phyloP scores from a whole-genome alignment of 306 rosid species.

The Prunus salicina region DNA sequence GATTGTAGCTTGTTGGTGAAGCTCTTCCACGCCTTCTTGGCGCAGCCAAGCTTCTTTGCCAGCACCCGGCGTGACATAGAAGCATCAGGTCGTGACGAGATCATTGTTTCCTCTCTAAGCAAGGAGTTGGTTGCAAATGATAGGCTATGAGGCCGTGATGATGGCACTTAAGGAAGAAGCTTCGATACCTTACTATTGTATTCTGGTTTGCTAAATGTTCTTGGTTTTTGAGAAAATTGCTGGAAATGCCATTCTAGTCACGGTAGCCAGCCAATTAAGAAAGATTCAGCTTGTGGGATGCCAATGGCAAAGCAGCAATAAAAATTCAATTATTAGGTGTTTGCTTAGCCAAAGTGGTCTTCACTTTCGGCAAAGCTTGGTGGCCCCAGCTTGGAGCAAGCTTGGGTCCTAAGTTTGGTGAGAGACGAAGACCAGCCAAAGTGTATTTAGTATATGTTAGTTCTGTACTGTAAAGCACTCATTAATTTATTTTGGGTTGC shows the following conservation, averaged over 20 bases:
- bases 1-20: conserved; percentile 37
- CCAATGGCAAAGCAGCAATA: conserved; percentile 4
- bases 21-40: conserved; percentile 60
- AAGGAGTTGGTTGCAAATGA: not conserved
- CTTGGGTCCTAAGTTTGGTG: conserved; percentile 58
- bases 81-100: not conserved
- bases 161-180: conserved; percentile 6
- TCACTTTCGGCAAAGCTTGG: conserved; percentile 49
- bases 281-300: not conserved
- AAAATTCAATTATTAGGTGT: conserved; percentile 2
- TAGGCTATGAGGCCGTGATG: not conserved
- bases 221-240: not conserved
- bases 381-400: conserved; percentile 30
- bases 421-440: conserved; percentile 25
- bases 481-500: conserved; percentile 23
- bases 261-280: not conserved
- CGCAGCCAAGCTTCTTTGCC: conserved; percentile 53
- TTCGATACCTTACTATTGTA: not conserved
- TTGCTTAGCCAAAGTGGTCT: conserved; percentile 13
- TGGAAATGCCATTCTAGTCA: not conserved
- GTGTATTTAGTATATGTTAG: too few relatives aligned
- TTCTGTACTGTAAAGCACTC: conserved; percentile 14
- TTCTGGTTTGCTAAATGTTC: not conserved
- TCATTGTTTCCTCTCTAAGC: not conserved
- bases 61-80: conserved; percentile 41